Evolutionary conservation across 2,329 filamentous ascomycete species (phyloP).

Genomic region (Scopulariopsis brevicaulis): DNA sequence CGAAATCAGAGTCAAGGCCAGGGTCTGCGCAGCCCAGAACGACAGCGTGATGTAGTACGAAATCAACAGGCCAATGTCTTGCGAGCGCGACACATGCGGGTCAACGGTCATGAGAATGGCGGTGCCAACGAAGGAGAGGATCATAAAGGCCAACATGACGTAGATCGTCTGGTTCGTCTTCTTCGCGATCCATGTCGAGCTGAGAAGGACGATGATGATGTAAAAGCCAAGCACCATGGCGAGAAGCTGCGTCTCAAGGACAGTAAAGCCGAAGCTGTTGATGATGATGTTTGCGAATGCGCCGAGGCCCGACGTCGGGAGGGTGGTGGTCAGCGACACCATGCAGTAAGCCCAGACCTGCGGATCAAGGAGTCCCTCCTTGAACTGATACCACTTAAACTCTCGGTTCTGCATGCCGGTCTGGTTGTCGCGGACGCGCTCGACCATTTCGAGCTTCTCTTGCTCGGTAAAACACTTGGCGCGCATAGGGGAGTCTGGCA

Average conservation of each 20-base stretch:
- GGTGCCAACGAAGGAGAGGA: constrained; percentile 49
- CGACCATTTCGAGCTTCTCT: constrained; percentile 53
- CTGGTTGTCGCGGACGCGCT: constrained; percentile 48
- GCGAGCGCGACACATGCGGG: constrained; percentile 40
- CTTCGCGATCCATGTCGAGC: constrained; percentile 56
- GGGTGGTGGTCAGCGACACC: constrained; percentile 59
- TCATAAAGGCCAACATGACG: constrained; percentile 16
- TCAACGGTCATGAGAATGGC: constrained; percentile 58
- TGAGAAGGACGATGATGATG: constrained; percentile 59
- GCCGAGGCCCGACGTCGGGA: constrained; percentile 62
- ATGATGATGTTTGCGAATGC: constrained; percentile 69
- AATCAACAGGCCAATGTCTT: constrained; percentile 56
- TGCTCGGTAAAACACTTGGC: constrained; percentile 57
- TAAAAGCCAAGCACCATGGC: constrained; percentile 66
- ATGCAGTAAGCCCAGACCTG: constrained; percentile 54
- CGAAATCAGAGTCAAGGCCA: constrained; percentile 55
- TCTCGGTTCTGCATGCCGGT: constrained; percentile 46
- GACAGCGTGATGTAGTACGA: constrained; percentile 67
- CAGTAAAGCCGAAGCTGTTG: constrained; percentile 52
- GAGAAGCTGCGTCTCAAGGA: constrained; percentile 59
- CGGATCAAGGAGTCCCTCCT: constrained; percentile 48
- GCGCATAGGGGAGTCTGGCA: constrained; percentile 61
- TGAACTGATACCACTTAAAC: constrained; percentile 33
- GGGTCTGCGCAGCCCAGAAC: constrained; percentile 65
- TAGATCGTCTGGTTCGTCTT: constrained; percentile 58